Base-by-base conservation (phyloP, 2,329 filamentous ascomycete species). In the Ceratocystis lukuohia region DNA sequence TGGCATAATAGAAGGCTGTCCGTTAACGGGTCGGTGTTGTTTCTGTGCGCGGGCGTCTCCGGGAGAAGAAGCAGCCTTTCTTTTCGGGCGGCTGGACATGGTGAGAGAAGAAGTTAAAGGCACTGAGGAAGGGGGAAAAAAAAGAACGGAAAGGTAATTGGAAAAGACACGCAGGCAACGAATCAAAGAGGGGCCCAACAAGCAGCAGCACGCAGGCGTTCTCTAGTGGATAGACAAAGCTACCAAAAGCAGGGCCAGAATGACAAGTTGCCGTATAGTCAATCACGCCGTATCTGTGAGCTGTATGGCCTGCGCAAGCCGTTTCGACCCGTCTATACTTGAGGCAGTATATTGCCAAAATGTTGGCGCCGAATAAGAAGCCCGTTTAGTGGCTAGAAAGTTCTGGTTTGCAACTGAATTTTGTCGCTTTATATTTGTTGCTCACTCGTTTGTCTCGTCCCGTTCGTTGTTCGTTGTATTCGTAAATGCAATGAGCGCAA, bases 61-160 rank as follows among this genome's bases (percentile, higher is more conserved):
- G 41, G 67, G 67, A 73, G 50, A 77, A 74, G 68, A 76, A 75
- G 78, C 76, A 37, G 78, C 79, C 73, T 83, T 83, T 72, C 81
- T 79, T 76, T 83, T 83, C 68, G 76, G 74, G 73, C 79, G 77
- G 69, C 76, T 73, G 48, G 75, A 75, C 79, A 82, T 81, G 67
- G 65, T 30, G 67, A 20, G 50, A 61, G 53, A 66, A 67, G 45
- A 66, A 53, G 7, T 28, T 37, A 61, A 41, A 45, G 1, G 8
- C 45, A 22, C 7, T 6, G 33, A 25, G 45, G 17, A 5, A 37
- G 48, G 56, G 28, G 37, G 17, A 22, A 37, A 28, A 22, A 65
- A 25, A 46, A 46, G 33, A 62, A 41, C 20, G 22, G 37, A 30
- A 61, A 59, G 5, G 28, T 22, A 44, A 65, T 7, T 48, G 62